Conservation (phyloP, 2,329 filamentous ascomycete species). For the Penicillium sp. region DNA sequence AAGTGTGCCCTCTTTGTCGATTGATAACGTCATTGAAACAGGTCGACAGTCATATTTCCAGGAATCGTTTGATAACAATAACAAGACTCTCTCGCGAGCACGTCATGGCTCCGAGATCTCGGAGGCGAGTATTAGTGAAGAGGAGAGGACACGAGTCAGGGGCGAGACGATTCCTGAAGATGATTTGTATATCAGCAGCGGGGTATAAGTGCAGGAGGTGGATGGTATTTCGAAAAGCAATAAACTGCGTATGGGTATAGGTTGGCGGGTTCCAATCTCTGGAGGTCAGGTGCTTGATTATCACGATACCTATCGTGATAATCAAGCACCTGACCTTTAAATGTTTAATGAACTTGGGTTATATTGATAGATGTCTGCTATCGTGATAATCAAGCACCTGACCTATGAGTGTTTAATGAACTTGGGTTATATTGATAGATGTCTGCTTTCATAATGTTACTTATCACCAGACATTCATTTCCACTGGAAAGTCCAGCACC, state of each 20-base stretch:
- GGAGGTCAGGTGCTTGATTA: neutral
- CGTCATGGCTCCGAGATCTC: conserved; percentile 15
- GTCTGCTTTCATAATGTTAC: neutral
- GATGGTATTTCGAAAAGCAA: neutral
- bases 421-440: neutral
- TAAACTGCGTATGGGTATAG: neutral
- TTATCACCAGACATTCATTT: neutral
- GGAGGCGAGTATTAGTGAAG: conserved; percentile 4
- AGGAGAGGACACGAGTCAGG: conserved; percentile 4
- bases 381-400: too few species aligned
- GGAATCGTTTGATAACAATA: conserved; percentile 4
- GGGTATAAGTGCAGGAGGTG: neutral
- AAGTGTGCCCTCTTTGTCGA: conserved; percentile 8
- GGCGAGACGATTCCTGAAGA: conserved; percentile 15
- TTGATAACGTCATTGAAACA: conserved; percentile 9
- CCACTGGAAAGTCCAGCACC: neutral
- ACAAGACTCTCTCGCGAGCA: neutral
- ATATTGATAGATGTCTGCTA: neutral
- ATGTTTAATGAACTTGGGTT: neutral
- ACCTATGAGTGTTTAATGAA: neutral
- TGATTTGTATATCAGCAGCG: conserved; percentile 3
- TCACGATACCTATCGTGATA: too few species aligned
- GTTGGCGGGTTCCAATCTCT: too few species aligned
- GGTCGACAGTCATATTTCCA: conserved; percentile 9
- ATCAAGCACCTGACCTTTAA: too few species aligned